Evolutionary conservation across 1,139 yeast genomes (phyloP), one percentile per base, ranked within the genome.

Genomic region (Candida sanyaensis): DNA sequence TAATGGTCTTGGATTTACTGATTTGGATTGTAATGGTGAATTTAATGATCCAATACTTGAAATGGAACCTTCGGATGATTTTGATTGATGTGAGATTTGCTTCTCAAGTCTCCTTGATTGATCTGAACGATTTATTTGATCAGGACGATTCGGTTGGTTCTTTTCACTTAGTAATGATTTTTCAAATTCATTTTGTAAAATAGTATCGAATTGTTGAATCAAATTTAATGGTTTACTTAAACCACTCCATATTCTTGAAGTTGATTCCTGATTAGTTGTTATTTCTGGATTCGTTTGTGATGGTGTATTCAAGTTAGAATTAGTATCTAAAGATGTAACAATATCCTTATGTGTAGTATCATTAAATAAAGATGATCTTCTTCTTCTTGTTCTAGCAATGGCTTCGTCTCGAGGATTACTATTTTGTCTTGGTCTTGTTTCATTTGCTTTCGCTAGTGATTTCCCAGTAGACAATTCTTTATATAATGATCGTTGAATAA

Each of bases 111-210:
- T 13, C 24, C 13, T 21, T 29, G 33, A 30, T 21, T 41, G 44
- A 6, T 27, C n/a, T 4, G 23, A 6, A 11, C 30, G 29, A 7
- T n/a, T 9, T 17, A 17, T 3, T 21, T 33, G 44, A 6, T 27
- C n/a, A 9, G 23, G 5, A 11, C 30, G 29, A 7, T n/a, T 9
- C 23, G 43, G 42, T 33, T 24, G 33, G 8, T 43, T 37, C 37
- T 43, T 40, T 28, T 54, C 54, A 9, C 59, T 60, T 3, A 52
- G 63, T 61, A 69, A 69, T 29, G 69, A 83, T 65, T 61, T 80
- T 56, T 86, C 92, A 53, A 86, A 73, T 60, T 86, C 92, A 48
- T 74, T 78, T 59, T 82, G 89, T 28, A 86, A 68, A 66, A 85
- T 73, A 43, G 79, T 80, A 62, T 86, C 93, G 58, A 86, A 78